Evolutionary conservation across 108 stramenopile genomes (phyloP).

Genomic region (Discostella pseudostelligera): DNA sequence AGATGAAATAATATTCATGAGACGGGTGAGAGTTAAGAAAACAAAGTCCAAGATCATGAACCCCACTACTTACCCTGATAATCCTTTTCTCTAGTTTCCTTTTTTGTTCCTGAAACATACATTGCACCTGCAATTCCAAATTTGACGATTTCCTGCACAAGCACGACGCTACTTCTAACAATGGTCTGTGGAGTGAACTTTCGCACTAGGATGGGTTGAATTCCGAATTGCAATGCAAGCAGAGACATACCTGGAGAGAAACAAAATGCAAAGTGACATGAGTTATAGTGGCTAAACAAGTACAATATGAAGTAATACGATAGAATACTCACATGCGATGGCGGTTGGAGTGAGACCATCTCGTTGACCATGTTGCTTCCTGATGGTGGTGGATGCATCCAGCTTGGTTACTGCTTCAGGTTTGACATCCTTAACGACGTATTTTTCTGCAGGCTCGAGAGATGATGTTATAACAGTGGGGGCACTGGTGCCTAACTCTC

Average conservation of each 20-base stretch:
- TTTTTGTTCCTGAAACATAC: slow-evolving; percentile 41
- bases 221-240: slow-evolving; percentile 78
- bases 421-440: background rate
- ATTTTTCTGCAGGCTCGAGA: slow-evolving; percentile 10
- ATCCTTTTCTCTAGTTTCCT: slow-evolving; percentile 33
- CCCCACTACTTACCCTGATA: slow-evolving; percentile 20
- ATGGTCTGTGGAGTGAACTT: slow-evolving; percentile 58
- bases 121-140: slow-evolving; percentile 45
- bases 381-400: background rate
- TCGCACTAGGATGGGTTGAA: slow-evolving; percentile 77
- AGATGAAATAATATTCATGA: background rate
- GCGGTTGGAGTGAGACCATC: slow-evolving; percentile 34
- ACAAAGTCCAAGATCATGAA: background rate
- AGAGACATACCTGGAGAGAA: slow-evolving; percentile 49
- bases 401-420: background rate
- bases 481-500: background rate
- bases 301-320: background rate
- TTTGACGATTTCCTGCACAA: slow-evolving; percentile 63
- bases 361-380: slow-evolving; percentile 1
- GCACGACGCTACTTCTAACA: slow-evolving; percentile 60
- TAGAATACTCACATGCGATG: slow-evolving; percentile 13
- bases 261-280: slow-evolving; percentile 3
- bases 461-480: slow-evolving; percentile 6
- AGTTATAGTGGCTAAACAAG: background rate
- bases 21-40: background rate